These are phyloP conservation scores for Cantharellus cinnabarinus DNA, from an alignment of 768 basidiomycete species.

Conservation along the genomic window DNA sequence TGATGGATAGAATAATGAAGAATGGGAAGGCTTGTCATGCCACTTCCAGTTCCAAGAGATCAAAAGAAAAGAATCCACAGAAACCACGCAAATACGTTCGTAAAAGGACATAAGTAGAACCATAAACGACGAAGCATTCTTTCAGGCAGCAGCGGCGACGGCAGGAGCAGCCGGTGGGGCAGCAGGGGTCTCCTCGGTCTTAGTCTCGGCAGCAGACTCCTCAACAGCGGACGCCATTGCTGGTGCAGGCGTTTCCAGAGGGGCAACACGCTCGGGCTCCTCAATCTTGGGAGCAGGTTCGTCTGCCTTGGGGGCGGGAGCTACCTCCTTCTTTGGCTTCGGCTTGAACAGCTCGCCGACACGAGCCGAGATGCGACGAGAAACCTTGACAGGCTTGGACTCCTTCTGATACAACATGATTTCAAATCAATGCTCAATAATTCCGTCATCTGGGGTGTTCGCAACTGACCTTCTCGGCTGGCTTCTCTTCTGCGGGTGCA, in stretches of 20 bases:
- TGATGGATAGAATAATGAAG: background rate
- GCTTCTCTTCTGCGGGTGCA: slow-evolving; percentile 16
- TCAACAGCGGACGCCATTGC: slow-evolving; percentile 24
- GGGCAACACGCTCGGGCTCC: slow-evolving; percentile 60
- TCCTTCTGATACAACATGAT: slow-evolving; percentile 11
- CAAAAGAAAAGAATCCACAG: background rate
- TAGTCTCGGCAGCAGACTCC: slow-evolving; percentile 12
- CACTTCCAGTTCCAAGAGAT: background rate
- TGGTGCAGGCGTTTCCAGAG: slow-evolving; percentile 46
- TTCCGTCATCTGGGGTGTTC: slow-evolving; percentile 15
- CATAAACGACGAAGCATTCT: slow-evolving; percentile 1
- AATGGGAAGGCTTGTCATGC: background rate
- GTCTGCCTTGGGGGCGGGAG: slow-evolving; percentile 54
- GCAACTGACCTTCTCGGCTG: slow-evolving; percentile 30
- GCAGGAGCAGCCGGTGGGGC: slow-evolving; percentile 29
- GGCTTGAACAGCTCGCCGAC: slow-evolving; percentile 68
- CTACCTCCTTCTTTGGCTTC: slow-evolving; percentile 33
- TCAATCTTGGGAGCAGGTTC: slow-evolving; percentile 81
- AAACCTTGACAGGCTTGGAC: slow-evolving; percentile 32
- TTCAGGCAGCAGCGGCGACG: slow-evolving; percentile 66
- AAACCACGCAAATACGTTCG: background rate
- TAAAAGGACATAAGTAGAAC: slow-evolving; percentile 1
- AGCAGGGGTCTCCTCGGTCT: slow-evolving; percentile 18
- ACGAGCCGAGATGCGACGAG: slow-evolving; percentile 68
- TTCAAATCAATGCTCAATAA: background rate